Conservation (phyloP, 768 basidiomycete species). For the Sporobolomyces roseus region DNA sequence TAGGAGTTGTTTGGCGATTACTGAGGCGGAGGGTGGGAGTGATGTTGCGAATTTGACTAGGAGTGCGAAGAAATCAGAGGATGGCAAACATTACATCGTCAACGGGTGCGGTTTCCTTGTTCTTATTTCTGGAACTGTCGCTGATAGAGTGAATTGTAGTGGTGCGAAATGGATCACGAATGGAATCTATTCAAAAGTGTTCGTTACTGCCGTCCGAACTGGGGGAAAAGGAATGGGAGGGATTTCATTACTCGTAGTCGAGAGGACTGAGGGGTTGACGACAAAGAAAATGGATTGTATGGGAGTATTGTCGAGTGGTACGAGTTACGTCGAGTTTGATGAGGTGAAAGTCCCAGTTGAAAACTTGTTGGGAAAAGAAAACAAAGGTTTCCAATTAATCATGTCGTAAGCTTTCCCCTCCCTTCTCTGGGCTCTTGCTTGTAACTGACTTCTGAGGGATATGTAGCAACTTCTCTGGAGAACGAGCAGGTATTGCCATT, state of each 20-base stretch:
- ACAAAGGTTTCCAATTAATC: conserved; percentile 44
- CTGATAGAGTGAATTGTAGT: neutral
- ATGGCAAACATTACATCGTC: conserved; percentile 38
- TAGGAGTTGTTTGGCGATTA: conserved; percentile 41
- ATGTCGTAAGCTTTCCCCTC: conserved; percentile 29
- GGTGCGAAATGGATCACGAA: conserved; percentile 29
- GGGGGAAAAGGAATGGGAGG: conserved; percentile 43
- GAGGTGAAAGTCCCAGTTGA: conserved; percentile 43
- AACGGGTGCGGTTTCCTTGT: conserved; percentile 25
- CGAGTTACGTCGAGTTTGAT: conserved; percentile 42
- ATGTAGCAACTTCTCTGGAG: conserved; percentile 37
- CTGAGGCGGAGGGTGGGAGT: conserved; percentile 28
- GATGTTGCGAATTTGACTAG: conserved; percentile 41
- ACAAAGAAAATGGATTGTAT: conserved; percentile 34
- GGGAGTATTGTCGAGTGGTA: conserved; percentile 43
- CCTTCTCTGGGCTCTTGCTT: no score
- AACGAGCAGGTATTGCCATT: conserved; percentile 36
- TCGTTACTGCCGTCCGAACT: conserved; percentile 40
- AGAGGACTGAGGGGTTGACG: conserved; percentile 36
- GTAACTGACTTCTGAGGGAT: no score
- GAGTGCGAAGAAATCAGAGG: conserved; percentile 26
- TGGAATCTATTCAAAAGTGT: conserved; percentile 34
- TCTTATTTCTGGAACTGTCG: neutral
- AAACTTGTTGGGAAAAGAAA: conserved; percentile 46
- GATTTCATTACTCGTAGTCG: conserved; percentile 44